Evolutionary conservation across 192 early-diverging fungal species (phyloP).

Genomic region (Coemansia sp.): DNA sequence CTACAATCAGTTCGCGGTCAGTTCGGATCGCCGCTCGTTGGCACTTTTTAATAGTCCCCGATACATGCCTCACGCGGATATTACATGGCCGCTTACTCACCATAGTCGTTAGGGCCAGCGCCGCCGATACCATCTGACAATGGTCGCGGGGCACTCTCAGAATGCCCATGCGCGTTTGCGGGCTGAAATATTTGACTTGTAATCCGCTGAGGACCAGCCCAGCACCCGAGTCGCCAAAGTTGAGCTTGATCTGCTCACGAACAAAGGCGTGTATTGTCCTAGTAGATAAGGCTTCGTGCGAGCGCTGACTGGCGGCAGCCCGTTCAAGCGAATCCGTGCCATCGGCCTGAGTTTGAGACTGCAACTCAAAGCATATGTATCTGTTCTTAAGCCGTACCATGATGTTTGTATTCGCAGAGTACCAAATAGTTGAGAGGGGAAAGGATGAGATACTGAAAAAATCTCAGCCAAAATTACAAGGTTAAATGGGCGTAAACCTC

Average conservation of each 20-base stretch:
- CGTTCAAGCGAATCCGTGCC: background rate
- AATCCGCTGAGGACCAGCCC: slow-evolving; percentile 30
- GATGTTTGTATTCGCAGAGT: background rate
- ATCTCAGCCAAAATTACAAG: background rate
- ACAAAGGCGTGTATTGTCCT: slow-evolving; percentile 24
- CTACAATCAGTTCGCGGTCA: slow-evolving; percentile 39
- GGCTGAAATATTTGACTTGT: slow-evolving; percentile 45
- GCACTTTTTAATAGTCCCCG: slow-evolving; percentile 54
- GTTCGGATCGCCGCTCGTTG: slow-evolving; percentile 39
- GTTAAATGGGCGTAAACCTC: background rate
- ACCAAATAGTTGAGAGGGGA: background rate
- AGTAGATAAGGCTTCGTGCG: background rate
- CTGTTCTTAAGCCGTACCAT: slow-evolving; percentile 56
- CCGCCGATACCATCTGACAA: slow-evolving; percentile 40
- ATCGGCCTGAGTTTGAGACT: background rate
- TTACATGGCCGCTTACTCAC: slow-evolving; percentile 24
- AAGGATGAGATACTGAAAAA: background rate
- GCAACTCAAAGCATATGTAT: slow-evolving; percentile 51
- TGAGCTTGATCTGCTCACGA: slow-evolving; percentile 35
- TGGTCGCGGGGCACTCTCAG: slow-evolving; percentile 50
- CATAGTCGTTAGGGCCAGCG: slow-evolving; percentile 25
- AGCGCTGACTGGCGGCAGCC: background rate
- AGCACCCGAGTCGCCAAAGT: slow-evolving; percentile 46
- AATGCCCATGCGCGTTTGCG: slow-evolving; percentile 39
- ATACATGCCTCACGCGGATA: slow-evolving; percentile 39